Percentiles rank a stretch among this genome's conserved stretches.
Evolutionary conservation across 306 rosid genomes (phyloP).

Genomic region (Acacia acuminata): DNA sequence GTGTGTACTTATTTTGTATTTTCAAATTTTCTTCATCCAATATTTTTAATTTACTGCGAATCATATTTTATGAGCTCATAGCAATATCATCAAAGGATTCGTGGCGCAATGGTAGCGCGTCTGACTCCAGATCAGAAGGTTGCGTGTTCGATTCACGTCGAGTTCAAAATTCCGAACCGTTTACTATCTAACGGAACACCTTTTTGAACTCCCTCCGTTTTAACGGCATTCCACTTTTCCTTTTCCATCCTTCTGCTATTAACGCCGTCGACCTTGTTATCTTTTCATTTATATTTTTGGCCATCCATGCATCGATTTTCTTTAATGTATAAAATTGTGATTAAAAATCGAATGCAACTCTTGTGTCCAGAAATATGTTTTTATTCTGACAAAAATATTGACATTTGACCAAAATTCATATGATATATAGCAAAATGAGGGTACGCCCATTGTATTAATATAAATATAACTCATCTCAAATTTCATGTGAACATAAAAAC

Average conservation of each 20-base stretch:
- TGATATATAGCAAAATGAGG: no score
- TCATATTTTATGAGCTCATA: no score
- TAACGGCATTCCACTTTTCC: neutral
- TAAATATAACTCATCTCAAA: neutral
- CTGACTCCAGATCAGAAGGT: slow-evolving; percentile 5
- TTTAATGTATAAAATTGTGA: neutral
- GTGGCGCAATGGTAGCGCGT: slow-evolving; percentile 14
- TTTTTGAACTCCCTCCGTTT: neutral
- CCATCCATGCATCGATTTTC: neutral
- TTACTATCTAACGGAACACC: neutral
- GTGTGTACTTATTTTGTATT: no score
- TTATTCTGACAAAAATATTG: no score
- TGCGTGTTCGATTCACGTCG: slow-evolving; percentile 75
- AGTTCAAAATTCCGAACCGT: slow-evolving; percentile 34
- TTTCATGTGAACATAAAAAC: neutral
- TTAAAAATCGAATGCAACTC: no score
- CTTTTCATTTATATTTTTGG: neutral
- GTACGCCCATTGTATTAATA: no score
- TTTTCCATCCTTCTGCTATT: neutral
- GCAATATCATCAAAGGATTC: neutral
- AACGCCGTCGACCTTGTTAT: neutral
- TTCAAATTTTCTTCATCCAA: no score
- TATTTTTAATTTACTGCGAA: no score
- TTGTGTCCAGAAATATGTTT: no score
- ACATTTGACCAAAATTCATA: no score